Conservation (phyloP, 495 filamentous ascomycete species). For the Annulohypoxylon stygium region DNA sequence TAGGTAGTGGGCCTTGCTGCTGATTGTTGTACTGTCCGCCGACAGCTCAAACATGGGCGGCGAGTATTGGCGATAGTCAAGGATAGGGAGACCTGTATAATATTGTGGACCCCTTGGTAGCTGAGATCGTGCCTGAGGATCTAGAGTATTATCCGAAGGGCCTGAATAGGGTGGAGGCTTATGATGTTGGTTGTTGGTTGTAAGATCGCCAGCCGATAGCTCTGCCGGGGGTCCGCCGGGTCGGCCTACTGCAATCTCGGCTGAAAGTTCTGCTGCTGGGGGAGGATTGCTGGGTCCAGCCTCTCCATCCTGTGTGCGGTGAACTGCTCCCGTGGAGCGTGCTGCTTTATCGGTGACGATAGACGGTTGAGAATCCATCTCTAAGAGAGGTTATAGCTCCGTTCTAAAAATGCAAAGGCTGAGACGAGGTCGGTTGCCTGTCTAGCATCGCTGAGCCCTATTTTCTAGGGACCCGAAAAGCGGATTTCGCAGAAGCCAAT, state of each 20-base stretch:
- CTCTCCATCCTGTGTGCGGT: conserved; percentile 28
- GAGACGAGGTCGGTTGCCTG: background rate
- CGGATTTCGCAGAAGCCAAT: background rate
- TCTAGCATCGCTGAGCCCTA: conserved; percentile 9
- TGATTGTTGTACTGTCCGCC: conserved; percentile 60
- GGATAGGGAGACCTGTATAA: conserved; percentile 61
- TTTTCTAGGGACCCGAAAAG: background rate
- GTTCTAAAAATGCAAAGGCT: background rate
- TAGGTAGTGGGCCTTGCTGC: conserved; percentile 56
- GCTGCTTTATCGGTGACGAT: conserved; percentile 33
- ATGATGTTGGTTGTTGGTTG: conserved; percentile 11
- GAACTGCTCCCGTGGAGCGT: conserved; percentile 32
- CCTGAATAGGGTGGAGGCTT: conserved; percentile 62
- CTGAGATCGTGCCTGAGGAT: conserved; percentile 36
- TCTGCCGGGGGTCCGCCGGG: conserved; percentile 24
- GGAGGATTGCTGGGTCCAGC: conserved; percentile 19
- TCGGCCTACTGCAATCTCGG: conserved; percentile 1
- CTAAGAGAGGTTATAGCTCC: background rate
- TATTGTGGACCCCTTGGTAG: conserved; percentile 49
- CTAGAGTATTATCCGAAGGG: conserved; percentile 50
- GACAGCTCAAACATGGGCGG: conserved; percentile 63
- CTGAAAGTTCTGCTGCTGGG: conserved; percentile 24
- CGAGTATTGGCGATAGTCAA: conserved; percentile 66
- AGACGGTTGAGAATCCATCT: conserved; percentile 8
- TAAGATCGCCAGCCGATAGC: conserved; percentile 14